Evolutionary conservation across 139 green algal species (phyloP).

Genomic region (Parachlorella kessleri): DNA sequence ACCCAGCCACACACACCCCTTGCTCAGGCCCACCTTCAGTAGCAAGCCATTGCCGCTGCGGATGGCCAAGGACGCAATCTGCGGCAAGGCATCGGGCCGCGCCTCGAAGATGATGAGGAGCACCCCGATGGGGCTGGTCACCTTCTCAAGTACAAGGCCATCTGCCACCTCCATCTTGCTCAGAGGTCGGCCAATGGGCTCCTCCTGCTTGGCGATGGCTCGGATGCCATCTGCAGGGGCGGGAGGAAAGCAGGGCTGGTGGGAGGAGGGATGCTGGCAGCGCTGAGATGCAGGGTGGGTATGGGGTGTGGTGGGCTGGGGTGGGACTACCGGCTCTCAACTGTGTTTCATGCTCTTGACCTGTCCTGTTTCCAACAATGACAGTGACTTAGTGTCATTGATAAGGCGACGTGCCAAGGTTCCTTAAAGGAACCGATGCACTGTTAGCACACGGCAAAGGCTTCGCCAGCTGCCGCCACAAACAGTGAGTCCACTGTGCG

Average conservation of each 20-base stretch:
- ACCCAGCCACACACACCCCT: too few species aligned
- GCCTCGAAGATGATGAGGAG: constrained; percentile 99
- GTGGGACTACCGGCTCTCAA: too few species aligned
- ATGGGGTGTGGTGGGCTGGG: too few species aligned
- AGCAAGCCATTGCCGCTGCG: constrained; percentile 82
- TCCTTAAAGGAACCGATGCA: too few species aligned
- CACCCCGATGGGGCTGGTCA: constrained; percentile 92
- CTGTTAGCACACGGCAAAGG: too few species aligned
- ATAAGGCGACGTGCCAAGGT: too few species aligned
- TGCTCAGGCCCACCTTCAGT: constrained; percentile 92
- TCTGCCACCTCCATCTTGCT: constrained; percentile 85
- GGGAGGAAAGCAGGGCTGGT: background rate
- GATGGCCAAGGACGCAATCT: constrained; percentile 91
- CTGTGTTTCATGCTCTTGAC: too few species aligned
- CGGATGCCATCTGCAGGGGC: constrained; percentile 74
- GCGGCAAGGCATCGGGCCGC: constrained; percentile 93
- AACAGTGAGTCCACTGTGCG: too few species aligned
- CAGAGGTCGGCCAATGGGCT: constrained; percentile 79
- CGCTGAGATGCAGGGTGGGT: background rate
- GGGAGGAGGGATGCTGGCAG: background rate
- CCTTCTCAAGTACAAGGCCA: constrained; percentile 92
- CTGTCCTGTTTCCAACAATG: too few species aligned
- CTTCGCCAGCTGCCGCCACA: too few species aligned
- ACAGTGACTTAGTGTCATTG: too few species aligned
- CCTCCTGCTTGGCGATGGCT: constrained; percentile 82